Evolutionary conservation across 306 rosid species (phyloP), one percentile per base, ranked within the genome.

Genomic region (Quillaja saponaria): DNA sequence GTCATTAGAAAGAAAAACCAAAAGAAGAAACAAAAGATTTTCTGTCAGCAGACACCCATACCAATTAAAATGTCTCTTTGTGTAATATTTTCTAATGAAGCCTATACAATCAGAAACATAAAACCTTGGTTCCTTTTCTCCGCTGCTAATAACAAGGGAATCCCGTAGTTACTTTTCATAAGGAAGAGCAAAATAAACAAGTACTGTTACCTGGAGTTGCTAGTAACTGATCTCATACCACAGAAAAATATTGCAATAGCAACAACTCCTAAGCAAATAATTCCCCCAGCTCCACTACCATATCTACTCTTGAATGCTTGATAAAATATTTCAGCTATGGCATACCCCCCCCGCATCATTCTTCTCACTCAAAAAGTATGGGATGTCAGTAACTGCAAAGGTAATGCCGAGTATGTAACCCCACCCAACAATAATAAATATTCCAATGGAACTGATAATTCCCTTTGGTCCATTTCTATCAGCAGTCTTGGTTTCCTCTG

Each of bases 321-420:
- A 76, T 92, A 92, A 75, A 88, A 92, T 76, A 92, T 72, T 78
- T 92, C 81, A 14, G 99, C 99, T 64, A 92, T 92, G 74, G 99
- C 99, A 68, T 89, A 92, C 46, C 99, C 99, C 99, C 25, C 95
- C 94, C 3, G 99, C 88, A 59, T 88, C 91, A 35, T 92, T 92
- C 68, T 81, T 66, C 76, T 74, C 76, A 75, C 76, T 77, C 85
- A 92, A 80, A 67, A 92, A 95, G 82, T 64, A 46, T 13, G 81
- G 80, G 63, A 89, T 89, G 68, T 85, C 63, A 16, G 90, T 84
- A 19, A 84, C 92, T 15, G 96, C 90, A 63, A 88, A 88, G 69
- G 95, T 86, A 76, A 92, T 84, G 53, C 99, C 96, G 14, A 89
- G 79, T 67, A 92, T 89, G 77, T 88, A 92, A 45, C 81, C 90